Evolutionary conservation across 345 rosid species (phyloP).

Genomic region (Brassica nigra): DNA sequence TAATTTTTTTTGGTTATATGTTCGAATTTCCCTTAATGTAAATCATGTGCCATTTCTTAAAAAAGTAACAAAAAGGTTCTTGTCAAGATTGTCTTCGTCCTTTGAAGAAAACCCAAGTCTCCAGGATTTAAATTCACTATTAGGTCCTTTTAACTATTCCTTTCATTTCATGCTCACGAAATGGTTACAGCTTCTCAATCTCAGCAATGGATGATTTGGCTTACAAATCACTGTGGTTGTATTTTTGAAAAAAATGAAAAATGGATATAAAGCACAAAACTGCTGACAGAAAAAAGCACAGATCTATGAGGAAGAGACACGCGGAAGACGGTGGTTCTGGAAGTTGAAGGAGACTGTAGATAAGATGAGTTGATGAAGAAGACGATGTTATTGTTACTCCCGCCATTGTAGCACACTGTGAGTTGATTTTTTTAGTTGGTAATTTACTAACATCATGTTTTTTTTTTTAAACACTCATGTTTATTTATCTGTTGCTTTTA

Average conservation of each 20-base stretch:
- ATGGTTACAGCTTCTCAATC: slow-evolving; percentile 3
- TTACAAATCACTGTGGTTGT: background rate
- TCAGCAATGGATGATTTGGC: background rate
- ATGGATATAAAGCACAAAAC: too few species aligned
- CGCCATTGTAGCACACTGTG: too few species aligned
- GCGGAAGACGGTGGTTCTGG: slow-evolving; percentile 30
- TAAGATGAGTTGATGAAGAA: slow-evolving; percentile 35
- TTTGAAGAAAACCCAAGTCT: background rate
- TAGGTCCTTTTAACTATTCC: background rate
- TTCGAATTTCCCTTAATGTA: too few species aligned
- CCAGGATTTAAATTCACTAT: background rate
- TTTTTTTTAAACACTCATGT: too few species aligned
- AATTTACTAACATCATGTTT: too few species aligned
- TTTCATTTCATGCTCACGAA: slow-evolving; percentile 6
- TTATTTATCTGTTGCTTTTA: background rate
- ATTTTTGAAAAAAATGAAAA: slow-evolving; percentile 1
- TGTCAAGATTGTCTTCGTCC: background rate
- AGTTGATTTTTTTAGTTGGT: too few species aligned
- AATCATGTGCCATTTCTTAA: too few species aligned
- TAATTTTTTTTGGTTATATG: too few species aligned
- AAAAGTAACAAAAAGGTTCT: too few species aligned
- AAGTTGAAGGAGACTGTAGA: slow-evolving; percentile 34
- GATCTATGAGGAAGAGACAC: background rate
- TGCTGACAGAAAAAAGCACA: too few species aligned
- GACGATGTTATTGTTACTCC: slow-evolving; percentile 10